A percentile compares a stretch with the other conserved stretches of the same genome.
phyloP scores from a whole-genome alignment of 192 early-diverging fungal species.

The Umbelopsis sp. region DNA sequence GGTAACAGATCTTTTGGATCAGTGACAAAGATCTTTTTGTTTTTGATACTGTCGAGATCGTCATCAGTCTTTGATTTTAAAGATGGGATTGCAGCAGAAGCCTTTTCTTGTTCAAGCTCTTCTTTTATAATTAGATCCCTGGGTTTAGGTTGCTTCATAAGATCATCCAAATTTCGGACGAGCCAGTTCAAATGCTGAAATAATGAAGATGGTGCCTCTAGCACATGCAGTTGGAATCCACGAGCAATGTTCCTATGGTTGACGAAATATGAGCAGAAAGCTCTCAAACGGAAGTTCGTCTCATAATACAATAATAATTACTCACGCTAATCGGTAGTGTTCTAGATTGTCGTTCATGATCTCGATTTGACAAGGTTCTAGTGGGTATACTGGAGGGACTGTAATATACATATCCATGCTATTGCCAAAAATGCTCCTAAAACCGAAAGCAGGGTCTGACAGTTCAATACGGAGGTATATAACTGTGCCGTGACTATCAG shows the following conservation, averaged over 20 bases:
- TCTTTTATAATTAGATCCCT: background rate
- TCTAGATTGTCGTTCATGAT: slow-evolving; percentile 1
- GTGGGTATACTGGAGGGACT: background rate
- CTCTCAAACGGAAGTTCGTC: too few species aligned
- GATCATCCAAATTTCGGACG: slow-evolving; percentile 3
- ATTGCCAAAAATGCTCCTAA: background rate
- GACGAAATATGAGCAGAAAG: too few species aligned
- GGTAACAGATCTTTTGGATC: background rate
- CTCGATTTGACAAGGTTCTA: slow-evolving; percentile 10
- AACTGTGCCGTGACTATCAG: background rate
- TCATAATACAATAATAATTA: background rate
- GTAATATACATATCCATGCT: background rate
- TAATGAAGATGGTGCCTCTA: background rate
- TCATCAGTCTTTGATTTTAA: background rate
- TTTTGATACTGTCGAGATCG: background rate
- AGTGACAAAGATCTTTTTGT: background rate
- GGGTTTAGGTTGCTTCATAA: background rate
- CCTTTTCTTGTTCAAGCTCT: background rate
- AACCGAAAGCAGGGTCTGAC: background rate
- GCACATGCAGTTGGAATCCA: background rate
- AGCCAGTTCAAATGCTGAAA: slow-evolving; percentile 10
- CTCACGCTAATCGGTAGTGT: background rate
- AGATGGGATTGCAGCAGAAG: background rate
- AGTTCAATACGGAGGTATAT: background rate
- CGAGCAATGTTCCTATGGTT: background rate